These are phyloP conservation scores for Phytophthora hibernalis DNA, from an alignment of 352 stramenopile genomes.

Conservation along the genomic window DNA sequence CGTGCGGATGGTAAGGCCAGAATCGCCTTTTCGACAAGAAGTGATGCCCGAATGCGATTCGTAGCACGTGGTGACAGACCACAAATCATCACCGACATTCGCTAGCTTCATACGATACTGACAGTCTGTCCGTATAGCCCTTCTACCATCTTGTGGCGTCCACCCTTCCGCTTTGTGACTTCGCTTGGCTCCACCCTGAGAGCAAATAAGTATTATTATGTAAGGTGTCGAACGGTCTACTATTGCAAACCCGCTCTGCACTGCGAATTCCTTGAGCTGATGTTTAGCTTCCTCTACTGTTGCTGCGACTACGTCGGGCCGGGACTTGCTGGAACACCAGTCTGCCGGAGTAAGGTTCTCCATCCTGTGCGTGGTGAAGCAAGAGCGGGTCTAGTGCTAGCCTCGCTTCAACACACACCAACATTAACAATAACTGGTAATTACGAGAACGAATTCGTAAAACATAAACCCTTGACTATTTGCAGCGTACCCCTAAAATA, in stretches of 20 bases:
- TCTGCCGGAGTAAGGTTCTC: background rate
- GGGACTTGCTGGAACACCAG: background rate
- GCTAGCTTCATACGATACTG: background rate
- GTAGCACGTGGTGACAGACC: background rate
- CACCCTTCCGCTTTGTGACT: background rate
- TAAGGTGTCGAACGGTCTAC: background rate
- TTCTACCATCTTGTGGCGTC: background rate
- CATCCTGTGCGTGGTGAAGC: background rate
- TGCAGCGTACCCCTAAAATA: background rate
- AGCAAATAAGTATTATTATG: background rate
- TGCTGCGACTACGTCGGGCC: background rate
- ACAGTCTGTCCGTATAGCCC: background rate
- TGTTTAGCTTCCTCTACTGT: background rate
- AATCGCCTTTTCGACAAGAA: background rate
- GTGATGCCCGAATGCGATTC: background rate
- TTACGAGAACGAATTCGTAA: background rate
- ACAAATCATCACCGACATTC: background rate
- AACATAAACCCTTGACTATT: background rate
- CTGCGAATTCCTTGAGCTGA: background rate
- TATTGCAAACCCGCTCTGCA: background rate
- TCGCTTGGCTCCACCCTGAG: background rate
- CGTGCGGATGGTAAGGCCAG: background rate
- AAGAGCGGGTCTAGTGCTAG: background rate
- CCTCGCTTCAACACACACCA: background rate
- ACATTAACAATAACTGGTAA: background rate